A percentile compares a stretch with the other conserved stretches of the same genome.
phyloP scores from a whole-genome alignment of 1,284 basidiomycete genomes.

The Stygiomarasmius scandens region DNA sequence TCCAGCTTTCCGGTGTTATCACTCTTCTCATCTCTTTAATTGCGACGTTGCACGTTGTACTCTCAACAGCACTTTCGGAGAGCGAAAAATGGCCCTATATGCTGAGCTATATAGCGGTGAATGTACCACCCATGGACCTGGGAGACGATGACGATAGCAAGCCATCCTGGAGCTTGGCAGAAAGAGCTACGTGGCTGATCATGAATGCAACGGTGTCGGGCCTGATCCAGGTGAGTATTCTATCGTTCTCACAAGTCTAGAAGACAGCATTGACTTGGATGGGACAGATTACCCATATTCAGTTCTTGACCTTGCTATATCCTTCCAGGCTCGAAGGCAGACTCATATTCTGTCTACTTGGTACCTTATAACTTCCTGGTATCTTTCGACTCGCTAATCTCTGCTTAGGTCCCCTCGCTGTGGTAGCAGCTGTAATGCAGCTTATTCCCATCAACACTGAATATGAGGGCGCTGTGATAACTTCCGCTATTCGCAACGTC shows the following conservation, averaged over 20 bases:
- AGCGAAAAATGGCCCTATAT: conserved; percentile 91
- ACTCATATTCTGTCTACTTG: conserved; percentile 87
- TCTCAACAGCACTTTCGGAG: conserved; percentile 60
- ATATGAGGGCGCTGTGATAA: conserved; percentile 55
- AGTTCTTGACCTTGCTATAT: conserved; percentile 95
- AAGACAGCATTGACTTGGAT: conserved; percentile 10
- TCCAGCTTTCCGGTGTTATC: conserved; percentile 84
- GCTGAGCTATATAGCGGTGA: conserved; percentile 87
- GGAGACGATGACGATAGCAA: conserved; percentile 19
- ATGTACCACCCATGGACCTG: conserved; percentile 65
- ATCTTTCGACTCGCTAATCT: not conserved
- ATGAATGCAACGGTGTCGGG: conserved; percentile 87
- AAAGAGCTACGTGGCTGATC: conserved; percentile 82
- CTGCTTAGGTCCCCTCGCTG: conserved; percentile 75
- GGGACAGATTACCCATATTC: conserved; percentile 90
- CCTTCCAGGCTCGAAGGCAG: conserved; percentile 91
- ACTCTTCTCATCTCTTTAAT: conserved; percentile 79
- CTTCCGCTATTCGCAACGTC: conserved; percentile 87
- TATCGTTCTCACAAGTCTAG: not conserved
- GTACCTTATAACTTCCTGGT: conserved; percentile 35
- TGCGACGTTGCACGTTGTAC: conserved; percentile 78
- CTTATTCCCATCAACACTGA: conserved; percentile 69
- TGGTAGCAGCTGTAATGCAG: conserved; percentile 85
- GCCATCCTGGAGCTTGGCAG: conserved; percentile 62
- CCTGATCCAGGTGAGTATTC: conserved; percentile 73